Evolutionary conservation across 306 rosid species (phyloP).

Genomic region (Quercus robur): DNA sequence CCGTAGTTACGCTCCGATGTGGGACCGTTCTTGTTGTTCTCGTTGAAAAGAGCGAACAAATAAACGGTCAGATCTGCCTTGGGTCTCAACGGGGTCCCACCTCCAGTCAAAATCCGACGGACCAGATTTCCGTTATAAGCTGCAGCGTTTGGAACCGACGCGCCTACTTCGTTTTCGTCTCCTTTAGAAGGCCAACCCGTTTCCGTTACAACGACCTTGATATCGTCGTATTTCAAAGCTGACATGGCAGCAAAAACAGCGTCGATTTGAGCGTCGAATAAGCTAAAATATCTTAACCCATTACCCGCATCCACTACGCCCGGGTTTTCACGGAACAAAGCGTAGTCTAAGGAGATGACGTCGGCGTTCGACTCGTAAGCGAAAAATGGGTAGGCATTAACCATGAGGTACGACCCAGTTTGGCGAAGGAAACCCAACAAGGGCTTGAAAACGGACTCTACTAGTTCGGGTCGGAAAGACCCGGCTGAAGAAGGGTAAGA

Average conservation of each 20-base stretch:
- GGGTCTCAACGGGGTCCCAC: slow-evolving; percentile 82
- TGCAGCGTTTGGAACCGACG: slow-evolving; percentile 70
- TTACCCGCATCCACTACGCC: slow-evolving; percentile 83
- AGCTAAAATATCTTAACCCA: slow-evolving; percentile 63
- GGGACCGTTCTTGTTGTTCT: slow-evolving; percentile 74
- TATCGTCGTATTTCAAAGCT: slow-evolving; percentile 66
- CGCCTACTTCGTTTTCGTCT: slow-evolving; percentile 78
- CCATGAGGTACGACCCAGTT: slow-evolving; percentile 88
- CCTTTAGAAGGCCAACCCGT: slow-evolving; percentile 96
- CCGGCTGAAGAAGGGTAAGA: slow-evolving; percentile 92
- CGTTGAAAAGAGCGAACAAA: slow-evolving; percentile 89
- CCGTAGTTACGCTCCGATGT: slow-evolving; percentile 89
- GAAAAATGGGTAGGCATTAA: slow-evolving; percentile 88
- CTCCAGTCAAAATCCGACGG: slow-evolving; percentile 61
- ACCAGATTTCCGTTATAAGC: slow-evolving; percentile 87
- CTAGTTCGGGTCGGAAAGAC: slow-evolving; percentile 74
- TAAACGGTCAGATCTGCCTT: slow-evolving; percentile 84
- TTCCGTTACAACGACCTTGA: slow-evolving; percentile 63
- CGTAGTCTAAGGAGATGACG: slow-evolving; percentile 81
- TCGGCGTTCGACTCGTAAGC: slow-evolving; percentile 90
- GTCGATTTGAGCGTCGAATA: slow-evolving; percentile 94
- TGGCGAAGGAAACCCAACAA: slow-evolving; percentile 69
- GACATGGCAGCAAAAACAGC: slow-evolving; percentile 86
- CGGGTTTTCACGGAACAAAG: slow-evolving; percentile 71
- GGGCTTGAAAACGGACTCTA: slow-evolving; percentile 65